phyloP scores from a whole-genome alignment of 164 flowering plant species.

The Berberis thunbergii region DNA sequence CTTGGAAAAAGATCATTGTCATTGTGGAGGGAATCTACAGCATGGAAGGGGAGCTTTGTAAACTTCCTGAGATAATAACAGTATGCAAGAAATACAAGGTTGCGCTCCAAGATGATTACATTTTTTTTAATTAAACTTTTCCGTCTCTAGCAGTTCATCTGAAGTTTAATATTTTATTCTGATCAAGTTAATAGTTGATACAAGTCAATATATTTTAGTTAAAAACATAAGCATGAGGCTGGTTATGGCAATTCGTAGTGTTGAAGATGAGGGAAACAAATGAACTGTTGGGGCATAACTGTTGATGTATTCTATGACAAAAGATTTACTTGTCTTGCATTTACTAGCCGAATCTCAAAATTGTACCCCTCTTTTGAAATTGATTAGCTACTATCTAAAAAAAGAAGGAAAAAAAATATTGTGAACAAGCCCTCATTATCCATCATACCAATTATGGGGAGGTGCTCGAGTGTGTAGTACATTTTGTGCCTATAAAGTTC shows the following conservation, averaged over 20 bases:
- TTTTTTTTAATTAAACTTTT: neutral
- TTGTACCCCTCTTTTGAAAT: no score
- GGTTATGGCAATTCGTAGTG: neutral
- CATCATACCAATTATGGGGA: no score
- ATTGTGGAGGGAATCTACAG: slow-evolving; percentile 96
- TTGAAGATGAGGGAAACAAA: neutral
- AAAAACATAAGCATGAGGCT: neutral
- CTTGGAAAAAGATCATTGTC: slow-evolving; percentile 97
- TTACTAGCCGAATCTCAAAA: no score
- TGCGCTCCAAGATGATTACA: slow-evolving; percentile 2
- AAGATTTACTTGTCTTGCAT: neutral
- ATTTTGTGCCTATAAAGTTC: no score
- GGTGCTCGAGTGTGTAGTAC: no score
- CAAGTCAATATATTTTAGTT: no score
- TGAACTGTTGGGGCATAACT: neutral
- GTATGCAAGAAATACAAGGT: slow-evolving; percentile 63
- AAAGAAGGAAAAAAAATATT: no score
- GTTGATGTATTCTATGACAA: no score
- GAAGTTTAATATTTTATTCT: neutral
- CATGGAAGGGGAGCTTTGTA: slow-evolving; percentile 98
- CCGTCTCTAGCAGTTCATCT: neutral
- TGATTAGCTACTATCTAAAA: no score
- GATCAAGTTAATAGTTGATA: neutral
- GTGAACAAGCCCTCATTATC: no score
- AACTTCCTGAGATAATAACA: slow-evolving; percentile 88